phyloP scores from a whole-genome alignment of 2,329 filamentous ascomycete genomes.

The Alternaria triticimaculans region DNA sequence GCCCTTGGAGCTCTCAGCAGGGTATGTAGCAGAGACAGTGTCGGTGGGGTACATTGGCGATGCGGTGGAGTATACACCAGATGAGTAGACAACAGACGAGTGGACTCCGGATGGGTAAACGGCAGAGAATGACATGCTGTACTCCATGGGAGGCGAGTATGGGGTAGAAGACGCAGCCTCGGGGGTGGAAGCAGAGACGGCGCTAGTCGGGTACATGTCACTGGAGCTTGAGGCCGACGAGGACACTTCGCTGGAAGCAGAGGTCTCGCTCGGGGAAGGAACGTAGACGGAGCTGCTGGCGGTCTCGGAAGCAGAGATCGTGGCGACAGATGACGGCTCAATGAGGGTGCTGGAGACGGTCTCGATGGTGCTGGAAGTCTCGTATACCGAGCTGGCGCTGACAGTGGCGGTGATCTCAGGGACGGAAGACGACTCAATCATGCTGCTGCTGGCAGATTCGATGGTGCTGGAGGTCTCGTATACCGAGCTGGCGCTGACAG shows the following conservation, averaged over 20 bases:
- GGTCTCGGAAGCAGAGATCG: not conserved
- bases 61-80: not conserved
- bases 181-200: constrained; percentile 8
- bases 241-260: not conserved
- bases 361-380: not conserved
- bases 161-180: constrained; percentile 19
- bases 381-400: not conserved
- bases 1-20: constrained; percentile 8
- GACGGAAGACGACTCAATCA: not conserved
- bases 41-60: constrained; percentile 1
- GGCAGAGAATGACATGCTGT: not conserved
- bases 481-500: not conserved
- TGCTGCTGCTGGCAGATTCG: not conserved
- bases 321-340: constrained; percentile 3
- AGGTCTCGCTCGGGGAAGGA: not conserved
- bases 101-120: not conserved
- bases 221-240: not conserved
- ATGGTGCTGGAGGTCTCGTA: not conserved
- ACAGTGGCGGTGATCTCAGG: not conserved
- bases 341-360: not conserved
- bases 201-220: not conserved
- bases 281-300: constrained; percentile 1
- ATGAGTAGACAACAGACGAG: not conserved
- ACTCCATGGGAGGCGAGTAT: constrained; percentile 9
- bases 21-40: constrained; percentile 1